Conservation (phyloP, 108 stramenopile species). For the Chaetoceros muelleri region DNA sequence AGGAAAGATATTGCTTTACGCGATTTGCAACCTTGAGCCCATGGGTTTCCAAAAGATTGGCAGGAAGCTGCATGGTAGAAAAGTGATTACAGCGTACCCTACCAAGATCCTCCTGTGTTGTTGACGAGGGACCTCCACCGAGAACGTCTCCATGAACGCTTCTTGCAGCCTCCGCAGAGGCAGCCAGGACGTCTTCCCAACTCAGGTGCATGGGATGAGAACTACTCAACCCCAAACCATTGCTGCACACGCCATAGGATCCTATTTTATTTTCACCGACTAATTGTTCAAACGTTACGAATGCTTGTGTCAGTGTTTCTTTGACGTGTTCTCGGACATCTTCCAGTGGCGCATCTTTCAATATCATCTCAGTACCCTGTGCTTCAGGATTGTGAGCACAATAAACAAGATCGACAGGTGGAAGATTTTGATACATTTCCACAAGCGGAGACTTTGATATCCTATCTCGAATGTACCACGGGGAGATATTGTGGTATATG, state of each 20-base stretch:
- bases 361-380: slow-evolving; percentile 14
- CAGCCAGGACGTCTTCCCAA: slow-evolving; percentile 38
- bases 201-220: slow-evolving; percentile 46
- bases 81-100: slow-evolving; percentile 26
- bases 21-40: slow-evolving; percentile 44
- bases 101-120: neutral
- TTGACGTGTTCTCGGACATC: slow-evolving; percentile 35
- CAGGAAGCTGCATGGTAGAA: slow-evolving; percentile 57
- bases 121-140: neutral
- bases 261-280: slow-evolving; percentile 23
- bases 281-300: slow-evolving; percentile 42
- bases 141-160: slow-evolving; percentile 8
- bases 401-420: slow-evolving; percentile 27
- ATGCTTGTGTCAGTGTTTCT: slow-evolving; percentile 41
- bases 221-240: slow-evolving; percentile 57
- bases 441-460: slow-evolving; percentile 39
- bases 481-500: slow-evolving; percentile 31
- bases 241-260: slow-evolving; percentile 65
- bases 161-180: slow-evolving; percentile 24
- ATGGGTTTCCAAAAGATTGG: slow-evolving; percentile 60
- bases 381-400: slow-evolving; percentile 66
- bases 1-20: slow-evolving; percentile 6
- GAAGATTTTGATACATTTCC: slow-evolving; percentile 20
- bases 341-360: slow-evolving; percentile 17
- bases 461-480: slow-evolving; percentile 33